Conservation (phyloP, 129 eudicot species). For the Rutidosis leptorrhynchoides region DNA sequence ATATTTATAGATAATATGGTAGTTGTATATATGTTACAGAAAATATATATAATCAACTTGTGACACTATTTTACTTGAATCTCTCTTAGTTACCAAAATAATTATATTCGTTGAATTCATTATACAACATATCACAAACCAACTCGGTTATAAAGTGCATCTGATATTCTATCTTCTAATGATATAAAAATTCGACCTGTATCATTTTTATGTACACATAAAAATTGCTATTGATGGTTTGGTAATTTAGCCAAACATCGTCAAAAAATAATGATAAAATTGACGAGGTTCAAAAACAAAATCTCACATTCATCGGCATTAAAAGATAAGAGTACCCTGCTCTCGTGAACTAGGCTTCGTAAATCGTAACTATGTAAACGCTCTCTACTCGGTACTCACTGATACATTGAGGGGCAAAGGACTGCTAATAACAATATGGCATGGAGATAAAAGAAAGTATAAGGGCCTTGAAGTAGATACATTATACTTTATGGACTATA, state of each 20-base stretch:
- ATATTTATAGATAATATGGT: not conserved
- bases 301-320: not conserved
- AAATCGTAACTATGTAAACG: not conserved
- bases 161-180: no score
- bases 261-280: not conserved
- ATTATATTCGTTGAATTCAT: not conserved
- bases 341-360: no score
- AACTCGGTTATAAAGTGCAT: not conserved
- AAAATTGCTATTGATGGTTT: not conserved
- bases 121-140: not conserved
- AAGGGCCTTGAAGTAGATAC: not conserved
- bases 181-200: no score
- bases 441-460: not conserved
- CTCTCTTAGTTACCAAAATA: not conserved
- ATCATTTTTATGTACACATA: no score
- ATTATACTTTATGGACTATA: not conserved
- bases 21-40: not conserved
- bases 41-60: not conserved
- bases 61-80: not conserved
- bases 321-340: no score
- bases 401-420: not conserved
- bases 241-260: not conserved
- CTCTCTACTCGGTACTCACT: not conserved
- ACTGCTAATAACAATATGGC: not conserved
- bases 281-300: not conserved